These are phyloP conservation scores for Nakazawaea sp. DNA, from an alignment of 805 yeast genomes.

Conservation along the genomic window DNA sequence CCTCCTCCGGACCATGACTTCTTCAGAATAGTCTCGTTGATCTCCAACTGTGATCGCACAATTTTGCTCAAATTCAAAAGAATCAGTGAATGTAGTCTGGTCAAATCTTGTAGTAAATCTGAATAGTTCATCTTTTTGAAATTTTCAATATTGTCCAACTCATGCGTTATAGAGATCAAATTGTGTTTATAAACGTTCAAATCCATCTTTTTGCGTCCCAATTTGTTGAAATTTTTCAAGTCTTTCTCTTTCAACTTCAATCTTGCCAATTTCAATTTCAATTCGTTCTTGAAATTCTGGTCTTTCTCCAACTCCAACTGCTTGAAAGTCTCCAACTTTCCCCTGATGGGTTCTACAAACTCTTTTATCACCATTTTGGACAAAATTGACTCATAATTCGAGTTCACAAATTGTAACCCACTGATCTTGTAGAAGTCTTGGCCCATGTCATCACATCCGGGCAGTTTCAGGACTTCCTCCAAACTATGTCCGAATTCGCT, in stretches of 20 bases:
- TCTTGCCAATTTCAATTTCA: slow-evolving; percentile 42
- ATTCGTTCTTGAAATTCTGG: slow-evolving; percentile 42
- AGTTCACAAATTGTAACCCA: slow-evolving; percentile 68
- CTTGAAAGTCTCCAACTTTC: slow-evolving; percentile 37
- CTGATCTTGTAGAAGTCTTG: slow-evolving; percentile 67
- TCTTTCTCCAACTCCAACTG: slow-evolving; percentile 40
- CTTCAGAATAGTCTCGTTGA: slow-evolving; percentile 71
- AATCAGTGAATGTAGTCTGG: slow-evolving; percentile 56
- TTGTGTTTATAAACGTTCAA: slow-evolving; percentile 62
- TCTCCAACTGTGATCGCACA: slow-evolving; percentile 74
- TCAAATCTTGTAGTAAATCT: slow-evolving; percentile 53
- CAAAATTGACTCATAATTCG: slow-evolving; percentile 72
- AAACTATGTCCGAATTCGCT: slow-evolving; percentile 66
- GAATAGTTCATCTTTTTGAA: slow-evolving; percentile 71
- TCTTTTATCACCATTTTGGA: slow-evolving; percentile 47
- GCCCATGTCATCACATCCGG: slow-evolving; percentile 42
- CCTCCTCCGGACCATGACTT: slow-evolving; percentile 91
- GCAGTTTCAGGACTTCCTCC: slow-evolving; percentile 55
- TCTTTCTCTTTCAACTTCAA: slow-evolving; percentile 56
- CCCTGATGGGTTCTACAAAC: slow-evolving; percentile 46
- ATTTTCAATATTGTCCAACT: slow-evolving; percentile 72
- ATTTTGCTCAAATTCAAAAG: slow-evolving; percentile 18
- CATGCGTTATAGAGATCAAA: slow-evolving; percentile 59
- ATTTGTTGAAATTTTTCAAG: slow-evolving; percentile 51
- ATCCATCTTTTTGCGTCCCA: slow-evolving; percentile 59